Base-by-base conservation (phyloP, 768 basidiomycete genomes). In the Termitomyces sp. region DNA sequence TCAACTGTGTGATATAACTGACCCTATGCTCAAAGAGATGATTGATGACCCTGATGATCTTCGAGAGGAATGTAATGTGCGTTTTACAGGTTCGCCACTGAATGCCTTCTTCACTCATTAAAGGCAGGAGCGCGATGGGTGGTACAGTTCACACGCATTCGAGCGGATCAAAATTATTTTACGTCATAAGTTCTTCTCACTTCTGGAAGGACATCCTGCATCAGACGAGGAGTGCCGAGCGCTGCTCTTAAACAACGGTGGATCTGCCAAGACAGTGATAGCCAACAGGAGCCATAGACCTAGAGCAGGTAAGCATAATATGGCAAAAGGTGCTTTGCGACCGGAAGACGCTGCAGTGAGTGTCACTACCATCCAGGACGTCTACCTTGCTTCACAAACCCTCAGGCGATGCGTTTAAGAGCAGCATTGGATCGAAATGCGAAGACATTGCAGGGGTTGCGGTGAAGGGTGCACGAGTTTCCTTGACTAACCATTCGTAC, bases 1-100 rank as follows among this genome's bases (percentile, higher is more conserved):
- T 74, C 97, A 98, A 71, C 78, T 99, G 6, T 91, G 91, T 70
- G 97, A 99, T 70, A 90, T 99, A 63, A 73, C 79, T 7, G 97
- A 99, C 69, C 85, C 87, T 6, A 88, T 95, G 81, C 72, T 97
- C 50, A 84, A 84, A 63, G 78, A 78, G 39, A 88, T 95, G 83
- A 91, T 98, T 54, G 81, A 89, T 60, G 84, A 89, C 58, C 78
- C 84, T 5, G 80, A 84, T 16, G 87, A 84, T 47, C 73, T 90
- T 18, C 82, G 86, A 36, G 87, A 90, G 60, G 76, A 71, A 13
- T 93, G 91, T 69, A 78, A 93, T 67, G 94, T 95, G 60, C 65
- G 89, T 76, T 37, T 30, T 27, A 6, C 8, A 33, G 18, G 27
- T 1, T 39, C 34, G 13, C n/a, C n/a, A 27, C 12, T 1, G n/a